Evolutionary conservation across 192 early-diverging fungal species (phyloP).

Genomic region (Anaeromyces robustus): DNA sequence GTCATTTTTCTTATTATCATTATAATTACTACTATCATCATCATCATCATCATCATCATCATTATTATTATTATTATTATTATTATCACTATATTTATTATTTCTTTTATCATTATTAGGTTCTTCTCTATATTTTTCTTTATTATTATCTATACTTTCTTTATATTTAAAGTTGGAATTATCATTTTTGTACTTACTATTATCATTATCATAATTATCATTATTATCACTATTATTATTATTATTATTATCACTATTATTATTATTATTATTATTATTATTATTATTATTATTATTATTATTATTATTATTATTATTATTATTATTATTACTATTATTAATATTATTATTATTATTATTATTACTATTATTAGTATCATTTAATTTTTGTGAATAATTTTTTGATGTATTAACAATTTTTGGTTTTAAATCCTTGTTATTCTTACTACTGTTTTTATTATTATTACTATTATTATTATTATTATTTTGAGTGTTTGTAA

Average conservation of each 20-base stretch:
- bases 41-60: background rate
- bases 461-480: too few species aligned
- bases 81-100: background rate
- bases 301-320: background rate
- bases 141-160: too few species aligned
- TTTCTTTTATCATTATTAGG: too few species aligned
- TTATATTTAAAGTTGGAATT: too few species aligned
- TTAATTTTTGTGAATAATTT: too few species aligned
- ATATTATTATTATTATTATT: too few species aligned
- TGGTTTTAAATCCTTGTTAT: too few species aligned
- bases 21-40: background rate
- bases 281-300: background rate
- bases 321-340: too few species aligned
- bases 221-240: background rate
- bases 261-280: background rate
- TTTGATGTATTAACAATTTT: too few species aligned
- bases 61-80: background rate
- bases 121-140: background rate
- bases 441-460: too few species aligned
- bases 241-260: background rate
- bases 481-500: too few species aligned
- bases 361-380: too few species aligned
- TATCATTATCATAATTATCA: background rate
- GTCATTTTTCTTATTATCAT: background rate
- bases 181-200: background rate